Conservation (phyloP, 208 protist genomes). For the Kentomonas sorsogonicus region DNA sequence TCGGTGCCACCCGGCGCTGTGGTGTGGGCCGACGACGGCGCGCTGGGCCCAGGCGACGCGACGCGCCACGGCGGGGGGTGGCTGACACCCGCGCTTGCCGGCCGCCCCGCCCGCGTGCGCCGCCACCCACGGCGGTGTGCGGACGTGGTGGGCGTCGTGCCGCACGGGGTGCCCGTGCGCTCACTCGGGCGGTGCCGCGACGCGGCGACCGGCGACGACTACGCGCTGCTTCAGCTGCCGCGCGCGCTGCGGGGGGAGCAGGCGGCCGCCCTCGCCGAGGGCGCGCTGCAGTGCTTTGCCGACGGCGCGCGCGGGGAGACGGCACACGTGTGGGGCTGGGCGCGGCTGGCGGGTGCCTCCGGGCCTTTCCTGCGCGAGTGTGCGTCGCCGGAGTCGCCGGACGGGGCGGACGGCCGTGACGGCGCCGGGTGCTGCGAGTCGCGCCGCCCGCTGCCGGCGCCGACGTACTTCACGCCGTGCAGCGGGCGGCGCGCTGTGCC, state of each 20-base stretch:
- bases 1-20: slow-evolving; percentile 39
- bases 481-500: slow-evolving; percentile 31
- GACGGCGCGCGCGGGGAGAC: too few relatives aligned
- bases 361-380: slow-evolving; percentile 42
- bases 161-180: slow-evolving; percentile 40
- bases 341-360: slow-evolving; percentile 46
- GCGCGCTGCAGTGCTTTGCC: too few relatives aligned
- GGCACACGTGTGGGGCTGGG: slow-evolving; percentile 83
- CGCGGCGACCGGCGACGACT: slow-evolving; percentile 53
- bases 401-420: too few relatives aligned
- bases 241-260: too few relatives aligned
- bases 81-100: slow-evolving; percentile 35
- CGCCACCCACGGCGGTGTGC: slow-evolving; percentile 59
- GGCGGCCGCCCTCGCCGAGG: too few relatives aligned
- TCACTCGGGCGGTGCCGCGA: slow-evolving; percentile 48
- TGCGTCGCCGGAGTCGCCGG: too few relatives aligned
- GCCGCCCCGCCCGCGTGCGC: slow-evolving; percentile 53
- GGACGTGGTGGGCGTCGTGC: slow-evolving; percentile 64
- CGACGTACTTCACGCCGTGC: slow-evolving; percentile 46
- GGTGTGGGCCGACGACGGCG: slow-evolving; percentile 51
- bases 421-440: background rate
- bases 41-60: slow-evolving; percentile 40
- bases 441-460: slow-evolving; percentile 15
- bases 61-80: slow-evolving; percentile 38
- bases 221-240: slow-evolving; percentile 58